Evolutionary conservation across 768 basidiomycete species (phyloP).

Genomic region (Ramaria rubella): DNA sequence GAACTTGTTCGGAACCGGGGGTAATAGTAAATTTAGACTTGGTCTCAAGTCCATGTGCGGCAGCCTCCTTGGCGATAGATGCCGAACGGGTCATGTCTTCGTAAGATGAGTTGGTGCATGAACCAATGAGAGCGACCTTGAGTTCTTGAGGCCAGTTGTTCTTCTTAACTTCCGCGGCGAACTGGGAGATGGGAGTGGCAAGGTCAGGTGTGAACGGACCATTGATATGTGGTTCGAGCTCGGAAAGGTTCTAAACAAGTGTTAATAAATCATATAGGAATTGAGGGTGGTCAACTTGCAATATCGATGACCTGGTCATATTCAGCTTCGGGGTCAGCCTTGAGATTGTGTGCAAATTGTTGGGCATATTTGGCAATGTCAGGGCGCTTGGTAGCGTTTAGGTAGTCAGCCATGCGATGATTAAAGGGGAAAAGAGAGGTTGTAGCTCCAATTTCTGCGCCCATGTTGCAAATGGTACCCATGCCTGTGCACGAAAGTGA

Average conservation of each 20-base stretch:
- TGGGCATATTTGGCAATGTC: slow-evolving; percentile 87
- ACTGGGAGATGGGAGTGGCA: slow-evolving; percentile 96
- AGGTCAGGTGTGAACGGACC: slow-evolving; percentile 99
- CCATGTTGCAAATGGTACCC: slow-evolving; percentile 99
- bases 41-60: slow-evolving; percentile 75
- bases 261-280: not conserved
- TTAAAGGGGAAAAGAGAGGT: slow-evolving; percentile 99
- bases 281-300: slow-evolving; percentile 36
- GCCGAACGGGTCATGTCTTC: slow-evolving; percentile 99
- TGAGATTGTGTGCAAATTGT: slow-evolving; percentile 83
- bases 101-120: slow-evolving; percentile 99
- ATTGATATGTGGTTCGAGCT: slow-evolving; percentile 98
- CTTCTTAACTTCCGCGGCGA: slow-evolving; percentile 83
- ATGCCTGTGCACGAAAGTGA: slow-evolving; percentile 97
- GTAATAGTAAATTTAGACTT: slow-evolving; percentile 98
- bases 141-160: slow-evolving; percentile 97
- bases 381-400: slow-evolving; percentile 88
- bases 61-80: slow-evolving; percentile 85
- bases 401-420: slow-evolving; percentile 85
- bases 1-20: slow-evolving; percentile 96
- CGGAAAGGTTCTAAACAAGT: slow-evolving; percentile 71
- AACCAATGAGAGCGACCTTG: slow-evolving; percentile 96
- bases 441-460: slow-evolving; percentile 98
- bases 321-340: slow-evolving; percentile 80
- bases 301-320: slow-evolving; percentile 95